These are phyloP conservation scores for Candida boidinii DNA, from an alignment of 805 yeast species.

Conservation along the genomic window DNA sequence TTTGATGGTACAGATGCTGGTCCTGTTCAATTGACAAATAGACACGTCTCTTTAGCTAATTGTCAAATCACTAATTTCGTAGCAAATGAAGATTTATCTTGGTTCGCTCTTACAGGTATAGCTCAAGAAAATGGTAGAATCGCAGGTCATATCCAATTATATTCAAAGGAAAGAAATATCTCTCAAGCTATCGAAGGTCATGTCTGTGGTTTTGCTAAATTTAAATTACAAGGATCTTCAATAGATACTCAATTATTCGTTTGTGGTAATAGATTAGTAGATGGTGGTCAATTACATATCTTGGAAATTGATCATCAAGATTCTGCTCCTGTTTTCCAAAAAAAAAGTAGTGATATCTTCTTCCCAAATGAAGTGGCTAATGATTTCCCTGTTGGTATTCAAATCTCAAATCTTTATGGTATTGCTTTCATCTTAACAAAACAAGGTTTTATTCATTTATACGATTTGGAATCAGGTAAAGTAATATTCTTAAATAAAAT, in stretches of 20 bases:
- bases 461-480: conserved; percentile 87
- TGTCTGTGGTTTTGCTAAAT: conserved; percentile 79
- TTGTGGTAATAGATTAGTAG: conserved; percentile 82
- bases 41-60: conserved; percentile 71
- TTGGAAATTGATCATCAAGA: conserved; percentile 94
- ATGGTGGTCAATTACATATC: conserved; percentile 80
- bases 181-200: conserved; percentile 98
- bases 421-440: conserved; percentile 85
- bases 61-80: conserved; percentile 89
- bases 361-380: conserved; percentile 95
- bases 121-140: conserved; percentile 90
- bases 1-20: conserved; percentile 73
- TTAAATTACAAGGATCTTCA: conserved; percentile 67
- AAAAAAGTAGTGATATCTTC: conserved; percentile 86
- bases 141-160: conserved; percentile 94
- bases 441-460: conserved; percentile 92
- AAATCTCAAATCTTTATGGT: conserved; percentile 79
- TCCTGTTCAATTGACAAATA: conserved; percentile 74
- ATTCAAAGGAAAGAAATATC: conserved; percentile 77
- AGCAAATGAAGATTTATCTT: conserved; percentile 68
- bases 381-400: conserved; percentile 94
- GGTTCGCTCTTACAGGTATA: conserved; percentile 95
- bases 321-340: conserved; percentile 72
- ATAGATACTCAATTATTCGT: conserved; percentile 81
- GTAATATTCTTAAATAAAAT: conserved; percentile 94